phyloP scores from a whole-genome alignment of 2,329 filamentous ascomycete genomes.

The Microdochium nivale region DNA sequence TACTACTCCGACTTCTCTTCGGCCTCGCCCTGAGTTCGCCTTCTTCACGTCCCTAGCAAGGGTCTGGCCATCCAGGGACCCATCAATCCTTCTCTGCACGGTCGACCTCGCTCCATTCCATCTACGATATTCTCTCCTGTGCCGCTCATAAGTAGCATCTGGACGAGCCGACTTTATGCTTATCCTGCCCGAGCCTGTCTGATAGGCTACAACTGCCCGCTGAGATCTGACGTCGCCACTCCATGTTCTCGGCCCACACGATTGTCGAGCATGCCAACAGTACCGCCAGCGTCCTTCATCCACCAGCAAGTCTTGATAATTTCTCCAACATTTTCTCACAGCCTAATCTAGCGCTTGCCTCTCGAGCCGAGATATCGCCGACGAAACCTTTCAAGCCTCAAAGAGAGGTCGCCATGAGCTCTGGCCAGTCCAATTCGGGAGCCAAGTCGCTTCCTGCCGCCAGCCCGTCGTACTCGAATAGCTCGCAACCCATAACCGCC shows the following conservation, averaged over 20 bases:
- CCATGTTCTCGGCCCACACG: background rate
- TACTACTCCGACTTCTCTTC: background rate
- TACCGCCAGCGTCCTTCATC: background rate
- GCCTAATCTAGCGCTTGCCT: no score
- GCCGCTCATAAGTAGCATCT: background rate
- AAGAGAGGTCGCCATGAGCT: slow-evolving; percentile 18
- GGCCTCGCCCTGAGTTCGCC: background rate
- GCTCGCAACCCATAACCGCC: slow-evolving; percentile 30
- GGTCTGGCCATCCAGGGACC: background rate
- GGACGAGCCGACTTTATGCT: background rate
- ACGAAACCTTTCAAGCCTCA: background rate
- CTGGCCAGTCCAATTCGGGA: slow-evolving; percentile 29
- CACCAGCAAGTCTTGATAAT: no score
- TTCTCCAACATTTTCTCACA: no score
- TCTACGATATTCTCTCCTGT: background rate
- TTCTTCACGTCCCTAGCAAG: background rate
- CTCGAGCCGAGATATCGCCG: background rate
- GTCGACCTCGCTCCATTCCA: background rate
- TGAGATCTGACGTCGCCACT: background rate
- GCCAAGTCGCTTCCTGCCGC: slow-evolving; percentile 41
- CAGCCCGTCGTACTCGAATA: slow-evolving; percentile 27
- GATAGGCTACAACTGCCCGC: background rate
- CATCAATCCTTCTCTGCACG: background rate
- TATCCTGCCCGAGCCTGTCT: background rate
- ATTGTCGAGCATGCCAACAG: background rate